These are phyloP conservation scores for Penicillium canescens DNA, from an alignment of 495 filamentous ascomycete species.

Conservation along the genomic window DNA sequence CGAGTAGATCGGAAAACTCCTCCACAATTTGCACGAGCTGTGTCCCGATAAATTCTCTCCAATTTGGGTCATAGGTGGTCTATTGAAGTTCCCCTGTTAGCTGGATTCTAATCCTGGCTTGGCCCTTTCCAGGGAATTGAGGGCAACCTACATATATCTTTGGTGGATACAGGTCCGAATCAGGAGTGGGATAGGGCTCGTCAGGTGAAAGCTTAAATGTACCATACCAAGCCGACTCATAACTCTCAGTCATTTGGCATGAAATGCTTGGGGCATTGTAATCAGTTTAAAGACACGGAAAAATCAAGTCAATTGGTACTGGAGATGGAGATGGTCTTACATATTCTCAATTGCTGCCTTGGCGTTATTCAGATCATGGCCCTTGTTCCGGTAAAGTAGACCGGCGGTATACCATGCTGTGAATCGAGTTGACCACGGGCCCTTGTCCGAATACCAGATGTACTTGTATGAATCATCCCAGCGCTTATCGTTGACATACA, in stretches of 20 bases:
- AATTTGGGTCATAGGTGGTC: slow-evolving; percentile 30
- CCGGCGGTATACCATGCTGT: slow-evolving; percentile 33
- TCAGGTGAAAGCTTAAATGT: slow-evolving; percentile 32
- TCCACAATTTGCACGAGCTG: slow-evolving; percentile 32
- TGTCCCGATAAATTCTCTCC: slow-evolving; percentile 31
- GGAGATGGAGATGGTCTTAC: slow-evolving; percentile 3
- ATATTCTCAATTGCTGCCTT: slow-evolving; percentile 29
- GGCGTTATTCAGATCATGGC: slow-evolving; percentile 25
- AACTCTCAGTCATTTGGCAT: slow-evolving; percentile 22
- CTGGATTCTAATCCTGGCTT: not conserved
- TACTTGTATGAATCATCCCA: slow-evolving; percentile 33
- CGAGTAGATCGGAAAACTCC: slow-evolving; percentile 28
- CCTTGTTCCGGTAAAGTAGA: slow-evolving; percentile 27
- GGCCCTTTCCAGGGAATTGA: not conserved
- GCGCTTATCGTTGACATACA: slow-evolving; percentile 27
- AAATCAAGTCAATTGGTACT: not conserved
- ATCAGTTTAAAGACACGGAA: not conserved
- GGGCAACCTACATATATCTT: slow-evolving; percentile 22
- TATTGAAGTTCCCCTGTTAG: not conserved
- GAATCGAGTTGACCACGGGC: slow-evolving; percentile 32
- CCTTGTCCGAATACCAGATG: slow-evolving; percentile 27
- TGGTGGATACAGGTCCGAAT: slow-evolving; percentile 26
- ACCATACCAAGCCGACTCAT: slow-evolving; percentile 29
- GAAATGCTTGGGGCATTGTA: slow-evolving; percentile 9
- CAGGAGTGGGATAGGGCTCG: slow-evolving; percentile 28